Percentiles rank a stretch among this genome's conserved stretches.
These are phyloP conservation scores for Nemania serpens DNA, from an alignment of 2,329 filamentous ascomycete species.

Conservation along the genomic window DNA sequence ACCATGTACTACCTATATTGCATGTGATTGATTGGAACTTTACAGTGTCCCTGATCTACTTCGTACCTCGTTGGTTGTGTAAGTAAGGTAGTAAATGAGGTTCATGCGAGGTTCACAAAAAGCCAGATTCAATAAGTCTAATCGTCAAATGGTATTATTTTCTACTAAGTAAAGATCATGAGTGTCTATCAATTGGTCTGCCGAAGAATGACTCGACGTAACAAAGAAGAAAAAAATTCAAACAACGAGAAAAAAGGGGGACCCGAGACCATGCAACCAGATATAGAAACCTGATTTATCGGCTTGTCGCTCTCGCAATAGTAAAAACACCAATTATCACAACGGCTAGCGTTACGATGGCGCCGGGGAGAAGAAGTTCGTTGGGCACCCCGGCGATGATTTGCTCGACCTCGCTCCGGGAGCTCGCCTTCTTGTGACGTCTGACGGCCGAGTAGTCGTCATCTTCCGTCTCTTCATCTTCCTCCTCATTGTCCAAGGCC, in stretches of 20 bases:
- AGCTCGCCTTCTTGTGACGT: slow-evolving; percentile 52
- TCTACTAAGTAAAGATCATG: slow-evolving; percentile 21
- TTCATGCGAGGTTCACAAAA: too few relatives aligned
- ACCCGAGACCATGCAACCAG: slow-evolving; percentile 22
- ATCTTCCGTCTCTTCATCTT: slow-evolving; percentile 62
- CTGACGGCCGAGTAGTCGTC: slow-evolving; percentile 57
- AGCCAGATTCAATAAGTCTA: background rate
- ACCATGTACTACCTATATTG: too few relatives aligned
- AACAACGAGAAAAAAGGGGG: slow-evolving; percentile 9
- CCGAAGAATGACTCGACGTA: background rate
- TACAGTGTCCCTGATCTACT: too few relatives aligned
- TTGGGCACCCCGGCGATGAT: slow-evolving; percentile 92
- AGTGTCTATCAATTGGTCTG: slow-evolving; percentile 14
- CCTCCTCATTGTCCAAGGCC: slow-evolving; percentile 48
- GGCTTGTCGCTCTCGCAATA: slow-evolving; percentile 70
- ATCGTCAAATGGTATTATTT: slow-evolving; percentile 25
- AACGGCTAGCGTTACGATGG: slow-evolving; percentile 91
- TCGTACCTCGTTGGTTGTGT: too few relatives aligned
- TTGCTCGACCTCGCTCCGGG: slow-evolving; percentile 66
- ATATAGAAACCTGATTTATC: slow-evolving; percentile 41
- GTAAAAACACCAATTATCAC: slow-evolving; percentile 94
- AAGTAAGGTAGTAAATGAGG: too few relatives aligned
- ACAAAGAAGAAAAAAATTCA: too few relatives aligned
- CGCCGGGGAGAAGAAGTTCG: slow-evolving; percentile 88
- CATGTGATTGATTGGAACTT: too few relatives aligned